Base-by-base conservation (phyloP, 441 rosid species). In the Adansonia madagascariensis region DNA sequence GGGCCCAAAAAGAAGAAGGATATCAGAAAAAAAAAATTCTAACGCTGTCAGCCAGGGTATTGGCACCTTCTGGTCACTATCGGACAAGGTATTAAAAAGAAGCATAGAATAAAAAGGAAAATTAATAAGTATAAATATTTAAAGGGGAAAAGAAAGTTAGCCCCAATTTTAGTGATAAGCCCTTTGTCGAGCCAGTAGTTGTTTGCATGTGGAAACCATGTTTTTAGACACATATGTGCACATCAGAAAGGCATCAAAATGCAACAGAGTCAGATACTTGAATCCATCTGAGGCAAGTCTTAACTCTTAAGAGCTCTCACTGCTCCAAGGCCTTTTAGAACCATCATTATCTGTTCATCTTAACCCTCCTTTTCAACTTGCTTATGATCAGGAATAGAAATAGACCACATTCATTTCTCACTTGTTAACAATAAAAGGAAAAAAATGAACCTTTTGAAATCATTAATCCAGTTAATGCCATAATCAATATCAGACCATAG, bases 281-380 rank as follows among this genome's bases (percentile, higher is more conserved):
- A 24, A 2, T 60, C 39, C 65, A 50, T 47, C 0, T 47, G 5
- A 46, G 41, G 14, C 20, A 49, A 49, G 73, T 69, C 57, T 6
- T 10, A 67, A 46, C 55, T 46, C 56, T 67, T 68, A 69, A 15
- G 14, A 69, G 15, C 60, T 49, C 73, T 49, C 20, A 49, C 27
- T 50, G 1, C 15, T 46, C 72, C 8, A 22, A 67, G 17, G 39
- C 55, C 56, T 20, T 10, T 46, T 10, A 67, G 60, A 69, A 44
- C 11, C 3, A 14, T 3, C 14, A 69, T 14, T 69, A 49, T 69
- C 11, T 47, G 41, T 69, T 47, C 59, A 24, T 3, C 1, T 47
- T 24, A 69, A 35, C 15, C 44, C 41, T 47, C 41, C 73, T 47
- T 67, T 69, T 14, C 57, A 12, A 27, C 5, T 68, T 12, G 18